Percentiles rank a stretch among this genome's conserved stretches.
Evolutionary conservation across 768 basidiomycete species (phyloP).

Genomic region (Tephrocybe sp.): DNA sequence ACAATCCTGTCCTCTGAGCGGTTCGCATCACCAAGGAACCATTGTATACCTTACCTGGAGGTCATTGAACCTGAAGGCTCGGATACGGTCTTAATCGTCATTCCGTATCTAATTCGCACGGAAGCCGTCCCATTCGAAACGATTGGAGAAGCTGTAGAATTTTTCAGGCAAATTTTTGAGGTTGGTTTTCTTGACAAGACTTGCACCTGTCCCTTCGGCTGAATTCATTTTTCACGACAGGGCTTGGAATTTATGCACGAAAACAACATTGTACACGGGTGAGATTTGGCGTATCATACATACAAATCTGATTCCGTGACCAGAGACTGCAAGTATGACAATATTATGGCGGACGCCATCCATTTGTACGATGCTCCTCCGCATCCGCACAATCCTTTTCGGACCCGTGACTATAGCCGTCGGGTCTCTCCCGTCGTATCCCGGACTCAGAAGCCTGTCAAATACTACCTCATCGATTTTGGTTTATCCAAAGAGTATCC

Average conservation of each 20-base stretch:
- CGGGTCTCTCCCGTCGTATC: constrained; percentile 2
- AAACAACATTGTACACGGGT: constrained; percentile 31
- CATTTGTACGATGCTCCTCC: constrained; percentile 3
- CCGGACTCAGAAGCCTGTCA: constrained; percentile 15
- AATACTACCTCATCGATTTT: constrained; percentile 22
- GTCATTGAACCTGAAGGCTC: constrained; percentile 15
- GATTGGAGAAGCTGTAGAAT: constrained; percentile 28
- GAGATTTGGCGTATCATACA: not conserved
- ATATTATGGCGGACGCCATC: constrained; percentile 17
- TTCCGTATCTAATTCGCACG: constrained; percentile 20
- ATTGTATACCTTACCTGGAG: constrained; percentile 26
- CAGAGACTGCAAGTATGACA: constrained; percentile 16
- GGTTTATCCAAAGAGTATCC: constrained; percentile 18
- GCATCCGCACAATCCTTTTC: constrained; percentile 10
- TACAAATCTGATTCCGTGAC: not conserved
- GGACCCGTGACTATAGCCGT: constrained; percentile 8
- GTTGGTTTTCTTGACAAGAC: constrained; percentile 14
- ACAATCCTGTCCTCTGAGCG: constrained; percentile 17
- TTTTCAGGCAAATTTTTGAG: constrained; percentile 29
- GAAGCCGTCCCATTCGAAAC: constrained; percentile 21
- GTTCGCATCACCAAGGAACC: constrained; percentile 21
- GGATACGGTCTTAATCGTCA: constrained; percentile 17
- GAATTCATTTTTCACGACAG: constrained; percentile 9
- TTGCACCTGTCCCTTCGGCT: constrained; percentile 10
- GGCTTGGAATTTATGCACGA: constrained; percentile 33